These are phyloP conservation scores for Trichoderma atroviride DNA, from an alignment of 2,329 filamentous ascomycete genomes.

Conservation along the genomic window DNA sequence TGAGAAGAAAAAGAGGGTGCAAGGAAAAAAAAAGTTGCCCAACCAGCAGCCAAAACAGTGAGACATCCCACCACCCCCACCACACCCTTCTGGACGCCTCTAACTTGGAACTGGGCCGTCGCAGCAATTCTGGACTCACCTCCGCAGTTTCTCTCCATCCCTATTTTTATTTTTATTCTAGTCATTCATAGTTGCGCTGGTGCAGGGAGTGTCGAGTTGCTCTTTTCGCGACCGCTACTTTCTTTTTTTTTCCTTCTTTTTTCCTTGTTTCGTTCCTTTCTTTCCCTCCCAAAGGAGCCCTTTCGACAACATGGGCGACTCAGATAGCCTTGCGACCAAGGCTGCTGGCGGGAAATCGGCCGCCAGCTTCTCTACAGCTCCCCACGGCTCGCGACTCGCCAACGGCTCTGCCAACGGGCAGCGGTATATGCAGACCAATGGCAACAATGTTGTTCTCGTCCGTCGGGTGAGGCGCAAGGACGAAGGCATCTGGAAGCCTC, in stretches of 20 bases:
- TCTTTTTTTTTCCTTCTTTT: not conserved
- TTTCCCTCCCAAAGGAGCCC: not conserved
- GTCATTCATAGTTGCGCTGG: not conserved
- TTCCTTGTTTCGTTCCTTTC: not conserved
- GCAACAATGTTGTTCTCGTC: constrained; percentile 56
- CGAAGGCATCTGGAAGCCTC: constrained; percentile 61
- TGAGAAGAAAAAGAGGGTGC: not conserved
- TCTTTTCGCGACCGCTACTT: not conserved
- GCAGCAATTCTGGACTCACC: not conserved
- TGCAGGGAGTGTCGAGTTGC: not conserved
- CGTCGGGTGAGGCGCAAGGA: constrained; percentile 64
- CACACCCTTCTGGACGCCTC: constrained; percentile 12
- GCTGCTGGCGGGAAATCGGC: constrained; percentile 30
- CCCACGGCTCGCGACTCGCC: constrained; percentile 37
- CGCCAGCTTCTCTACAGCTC: constrained; percentile 30
- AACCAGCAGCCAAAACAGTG: constrained; percentile 12
- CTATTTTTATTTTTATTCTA: not conserved
- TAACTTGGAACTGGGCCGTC: not conserved
- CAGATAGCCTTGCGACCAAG: not conserved
- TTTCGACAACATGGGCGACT: constrained; percentile 22
- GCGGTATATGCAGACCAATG: constrained; percentile 59
- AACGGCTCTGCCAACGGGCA: constrained; percentile 49
- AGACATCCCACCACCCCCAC: constrained; percentile 25
- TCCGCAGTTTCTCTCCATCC: constrained; percentile 13
- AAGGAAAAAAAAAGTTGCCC: constrained; percentile 12